Conservation (phyloP, 495 filamentous ascomycete genomes). For the Penicillium lividum region DNA sequence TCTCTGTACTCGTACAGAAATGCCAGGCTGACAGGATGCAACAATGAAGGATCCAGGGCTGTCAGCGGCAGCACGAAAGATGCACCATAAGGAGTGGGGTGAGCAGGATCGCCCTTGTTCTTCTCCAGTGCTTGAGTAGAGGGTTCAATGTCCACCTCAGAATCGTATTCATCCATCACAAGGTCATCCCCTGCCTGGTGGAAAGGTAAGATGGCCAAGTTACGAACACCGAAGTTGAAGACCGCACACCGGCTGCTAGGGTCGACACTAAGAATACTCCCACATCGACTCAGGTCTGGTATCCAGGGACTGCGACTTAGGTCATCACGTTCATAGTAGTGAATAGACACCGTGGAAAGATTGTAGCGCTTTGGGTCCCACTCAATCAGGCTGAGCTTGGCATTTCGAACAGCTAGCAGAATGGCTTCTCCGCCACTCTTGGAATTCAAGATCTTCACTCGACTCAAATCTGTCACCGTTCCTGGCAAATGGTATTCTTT, state of each 20-base stretch:
- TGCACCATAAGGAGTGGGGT: slow-evolving; percentile 79
- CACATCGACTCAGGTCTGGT: slow-evolving; percentile 64
- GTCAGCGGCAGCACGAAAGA: slow-evolving; percentile 89
- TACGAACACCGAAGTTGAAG: slow-evolving; percentile 84
- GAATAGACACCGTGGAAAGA: slow-evolving; percentile 86
- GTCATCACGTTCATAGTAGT: slow-evolving; percentile 97
- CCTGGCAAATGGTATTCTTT: slow-evolving; percentile 80
- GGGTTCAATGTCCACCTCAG: slow-evolving; percentile 64
- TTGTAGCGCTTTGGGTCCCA: slow-evolving; percentile 83
- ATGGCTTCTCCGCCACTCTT: slow-evolving; percentile 85
- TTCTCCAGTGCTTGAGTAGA: slow-evolving; percentile 30
- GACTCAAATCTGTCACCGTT: slow-evolving; percentile 76
- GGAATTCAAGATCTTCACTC: slow-evolving; percentile 66
- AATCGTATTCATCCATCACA: slow-evolving; percentile 85
- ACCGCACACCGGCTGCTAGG: slow-evolving; percentile 90
- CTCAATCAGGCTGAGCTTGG: slow-evolving; percentile 88
- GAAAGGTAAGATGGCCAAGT: slow-evolving; percentile 92
- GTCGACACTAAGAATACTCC: slow-evolving; percentile 82
- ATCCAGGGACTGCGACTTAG: slow-evolving; percentile 73
- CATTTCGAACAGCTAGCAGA: slow-evolving; percentile 80
- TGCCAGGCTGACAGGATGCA: slow-evolving; percentile 84
- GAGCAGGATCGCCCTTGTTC: slow-evolving; percentile 53
- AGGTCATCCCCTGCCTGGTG: slow-evolving; percentile 82
- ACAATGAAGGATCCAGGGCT: slow-evolving; percentile 79
- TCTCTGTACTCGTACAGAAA: slow-evolving; percentile 97